phyloP scores from a whole-genome alignment of 2,329 filamentous ascomycete genomes.

The Pseudonectria foliicola region DNA sequence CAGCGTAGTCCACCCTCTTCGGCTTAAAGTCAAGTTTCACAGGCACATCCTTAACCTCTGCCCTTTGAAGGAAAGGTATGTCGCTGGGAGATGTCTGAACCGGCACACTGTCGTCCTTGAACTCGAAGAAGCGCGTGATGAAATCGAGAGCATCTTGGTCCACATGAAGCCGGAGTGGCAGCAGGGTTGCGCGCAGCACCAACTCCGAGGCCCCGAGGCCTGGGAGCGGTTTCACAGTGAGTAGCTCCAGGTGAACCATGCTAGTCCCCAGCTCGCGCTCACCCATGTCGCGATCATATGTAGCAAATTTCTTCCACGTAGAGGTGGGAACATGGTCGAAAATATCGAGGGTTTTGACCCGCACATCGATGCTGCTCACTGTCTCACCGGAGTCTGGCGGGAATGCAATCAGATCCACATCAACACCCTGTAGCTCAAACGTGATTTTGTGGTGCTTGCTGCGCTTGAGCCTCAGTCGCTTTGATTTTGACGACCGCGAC shows the following conservation, averaged over 20 bases:
- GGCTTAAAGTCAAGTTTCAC: constrained; percentile 93
- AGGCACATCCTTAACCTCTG: constrained; percentile 76
- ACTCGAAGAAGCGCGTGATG: constrained; percentile 94
- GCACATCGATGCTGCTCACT: constrained; percentile 78
- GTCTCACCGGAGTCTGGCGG: constrained; percentile 72
- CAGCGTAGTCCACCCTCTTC: constrained; percentile 93
- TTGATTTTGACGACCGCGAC: constrained; percentile 39
- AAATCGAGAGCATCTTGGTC: constrained; percentile 98
- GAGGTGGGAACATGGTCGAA: constrained; percentile 93
- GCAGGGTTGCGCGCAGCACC: constrained; percentile 68
- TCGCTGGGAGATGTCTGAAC: constrained; percentile 57
- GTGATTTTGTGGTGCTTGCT: constrained; percentile 93
- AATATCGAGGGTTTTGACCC: constrained; percentile 76
- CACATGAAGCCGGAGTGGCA: constrained; percentile 86
- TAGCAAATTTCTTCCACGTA: constrained; percentile 97
- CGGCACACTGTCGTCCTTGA: constrained; percentile 69
- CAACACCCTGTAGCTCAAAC: constrained; percentile 82
- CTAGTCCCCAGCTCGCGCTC: constrained; percentile 77
- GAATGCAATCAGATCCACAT: constrained; percentile 74
- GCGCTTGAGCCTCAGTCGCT: constrained; percentile 66
- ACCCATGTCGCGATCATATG: constrained; percentile 83
- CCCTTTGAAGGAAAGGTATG: constrained; percentile 78
- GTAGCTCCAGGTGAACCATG: constrained; percentile 84
- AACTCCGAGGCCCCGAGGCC: constrained; percentile 85
- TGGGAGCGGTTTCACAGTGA: constrained; percentile 80